Evolutionary conservation across 768 basidiomycete species (phyloP).

Genomic region (Butyriboletus loyo): DNA sequence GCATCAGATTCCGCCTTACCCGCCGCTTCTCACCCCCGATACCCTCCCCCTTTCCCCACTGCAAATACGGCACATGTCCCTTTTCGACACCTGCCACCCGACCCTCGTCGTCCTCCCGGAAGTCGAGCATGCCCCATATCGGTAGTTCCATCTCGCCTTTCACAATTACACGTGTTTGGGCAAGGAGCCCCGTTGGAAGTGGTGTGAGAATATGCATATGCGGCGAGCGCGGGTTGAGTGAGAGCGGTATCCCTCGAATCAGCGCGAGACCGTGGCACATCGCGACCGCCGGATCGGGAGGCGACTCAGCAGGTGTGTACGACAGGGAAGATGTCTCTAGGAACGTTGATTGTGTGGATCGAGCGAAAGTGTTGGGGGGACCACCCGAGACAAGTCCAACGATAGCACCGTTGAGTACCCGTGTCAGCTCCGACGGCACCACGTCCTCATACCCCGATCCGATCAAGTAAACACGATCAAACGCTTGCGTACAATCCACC

Average conservation of each 20-base stretch:
- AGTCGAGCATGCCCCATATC: slow-evolving; percentile 84
- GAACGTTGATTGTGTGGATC: not conserved
- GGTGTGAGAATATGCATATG: slow-evolving; percentile 80
- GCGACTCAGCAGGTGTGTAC: slow-evolving; percentile 54
- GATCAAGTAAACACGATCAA: slow-evolving; percentile 63
- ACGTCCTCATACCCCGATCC: slow-evolving; percentile 83
- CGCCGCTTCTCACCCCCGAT: slow-evolving; percentile 69
- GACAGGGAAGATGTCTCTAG: slow-evolving; percentile 32
- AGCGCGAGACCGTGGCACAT: slow-evolving; percentile 75
- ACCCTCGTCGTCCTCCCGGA: slow-evolving; percentile 39
- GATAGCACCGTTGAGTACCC: slow-evolving; percentile 76
- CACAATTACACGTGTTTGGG: slow-evolving; percentile 42
- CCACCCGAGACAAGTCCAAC: slow-evolving; percentile 61
- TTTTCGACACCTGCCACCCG: slow-evolving; percentile 49
- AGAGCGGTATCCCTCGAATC: slow-evolving; percentile 48
- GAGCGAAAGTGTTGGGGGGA: not conserved
- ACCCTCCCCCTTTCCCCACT: slow-evolving; percentile 69
- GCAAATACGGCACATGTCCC: slow-evolving; percentile 70
- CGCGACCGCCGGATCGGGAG: slow-evolving; percentile 59
- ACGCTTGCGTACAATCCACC: slow-evolving; percentile 52
- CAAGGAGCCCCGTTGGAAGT: slow-evolving; percentile 49
- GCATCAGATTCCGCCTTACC: slow-evolving; percentile 84
- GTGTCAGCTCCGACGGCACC: slow-evolving; percentile 58
- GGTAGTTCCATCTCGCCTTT: slow-evolving; percentile 90
- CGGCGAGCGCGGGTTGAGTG: slow-evolving; percentile 25